phyloP scores from a whole-genome alignment of 2,329 filamentous ascomycete species.

The Berkeleyomyces basicola region DNA sequence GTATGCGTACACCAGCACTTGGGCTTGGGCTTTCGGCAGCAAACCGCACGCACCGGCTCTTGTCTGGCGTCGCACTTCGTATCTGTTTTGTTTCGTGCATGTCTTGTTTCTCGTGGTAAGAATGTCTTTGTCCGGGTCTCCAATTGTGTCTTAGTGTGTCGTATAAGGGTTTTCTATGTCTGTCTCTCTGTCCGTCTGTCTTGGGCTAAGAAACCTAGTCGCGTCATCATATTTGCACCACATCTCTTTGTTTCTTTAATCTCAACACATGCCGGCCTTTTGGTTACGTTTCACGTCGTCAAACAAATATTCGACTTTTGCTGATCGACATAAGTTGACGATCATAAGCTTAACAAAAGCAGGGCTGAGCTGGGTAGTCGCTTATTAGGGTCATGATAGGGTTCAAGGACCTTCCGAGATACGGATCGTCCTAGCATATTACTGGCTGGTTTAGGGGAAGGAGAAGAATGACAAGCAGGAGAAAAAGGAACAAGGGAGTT shows the following conservation, averaged over 20 bases:
- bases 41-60: not conserved
- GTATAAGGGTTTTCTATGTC: too few species aligned
- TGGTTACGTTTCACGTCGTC: not conserved
- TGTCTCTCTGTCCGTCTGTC: too few species aligned
- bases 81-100: not conserved
- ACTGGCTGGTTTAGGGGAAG: not conserved
- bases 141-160: too few species aligned
- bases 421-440: not conserved
- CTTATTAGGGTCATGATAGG: not conserved
- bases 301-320: not conserved
- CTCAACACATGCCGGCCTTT: not conserved
- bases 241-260: too few species aligned
- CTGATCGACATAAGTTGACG: not conserved
- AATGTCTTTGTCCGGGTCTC: not conserved
- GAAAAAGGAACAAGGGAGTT: not conserved
- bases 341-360: not conserved
- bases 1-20: not conserved
- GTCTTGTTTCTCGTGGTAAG: not conserved
- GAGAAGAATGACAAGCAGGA: not conserved
- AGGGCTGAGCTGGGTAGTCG: not conserved
- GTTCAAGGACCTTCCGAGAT: not conserved
- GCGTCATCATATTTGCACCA: too few species aligned
- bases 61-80: not conserved
- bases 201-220: too few species aligned
- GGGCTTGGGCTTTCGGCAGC: not conserved